These are phyloP conservation scores for Debaryomyces robertsiae DNA, from an alignment of 1,139 yeast genomes.

Conservation along the genomic window DNA sequence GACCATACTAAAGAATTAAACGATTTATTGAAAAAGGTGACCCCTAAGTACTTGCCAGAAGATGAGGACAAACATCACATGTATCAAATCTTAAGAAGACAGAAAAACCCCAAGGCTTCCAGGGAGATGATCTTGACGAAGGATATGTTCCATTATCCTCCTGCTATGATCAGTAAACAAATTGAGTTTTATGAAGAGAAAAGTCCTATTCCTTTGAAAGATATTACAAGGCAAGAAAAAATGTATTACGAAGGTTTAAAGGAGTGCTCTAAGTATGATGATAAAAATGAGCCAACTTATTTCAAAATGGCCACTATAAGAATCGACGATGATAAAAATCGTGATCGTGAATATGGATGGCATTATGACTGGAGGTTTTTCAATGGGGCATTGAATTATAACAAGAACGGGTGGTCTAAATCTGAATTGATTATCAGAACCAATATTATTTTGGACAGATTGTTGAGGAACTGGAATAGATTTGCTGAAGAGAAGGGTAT, in stretches of 20 bases:
- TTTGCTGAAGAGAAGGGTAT: constrained; percentile 27
- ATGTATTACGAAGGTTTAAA: constrained; percentile 29
- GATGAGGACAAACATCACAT: constrained; percentile 28
- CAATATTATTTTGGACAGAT: constrained; percentile 29
- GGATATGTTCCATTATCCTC: constrained; percentile 27
- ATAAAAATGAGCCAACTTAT: constrained; percentile 31
- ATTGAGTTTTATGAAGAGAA: constrained; percentile 21
- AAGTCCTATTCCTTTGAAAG: constrained; percentile 9
- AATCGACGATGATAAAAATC: constrained; percentile 26
- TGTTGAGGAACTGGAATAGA: constrained; percentile 31
- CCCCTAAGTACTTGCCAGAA: constrained; percentile 23
- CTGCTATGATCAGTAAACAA: constrained; percentile 21
- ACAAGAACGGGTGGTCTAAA: constrained; percentile 29
- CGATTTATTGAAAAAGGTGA: constrained; percentile 20
- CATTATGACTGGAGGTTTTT: constrained; percentile 46
- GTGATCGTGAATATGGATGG: constrained; percentile 38
- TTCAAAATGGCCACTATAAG: constrained; percentile 36
- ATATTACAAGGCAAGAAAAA: constrained; percentile 21
- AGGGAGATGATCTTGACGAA: constrained; percentile 22
- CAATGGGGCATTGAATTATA: constrained; percentile 35
- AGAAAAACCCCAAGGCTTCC: constrained; percentile 17
- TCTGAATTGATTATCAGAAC: constrained; percentile 28
- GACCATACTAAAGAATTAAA: constrained; percentile 26
- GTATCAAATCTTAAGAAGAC: constrained; percentile 23
- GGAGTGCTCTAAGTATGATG: constrained; percentile 22